phyloP scores from a whole-genome alignment of 148 eudicot genomes.

The Talinum fruticosum region DNA sequence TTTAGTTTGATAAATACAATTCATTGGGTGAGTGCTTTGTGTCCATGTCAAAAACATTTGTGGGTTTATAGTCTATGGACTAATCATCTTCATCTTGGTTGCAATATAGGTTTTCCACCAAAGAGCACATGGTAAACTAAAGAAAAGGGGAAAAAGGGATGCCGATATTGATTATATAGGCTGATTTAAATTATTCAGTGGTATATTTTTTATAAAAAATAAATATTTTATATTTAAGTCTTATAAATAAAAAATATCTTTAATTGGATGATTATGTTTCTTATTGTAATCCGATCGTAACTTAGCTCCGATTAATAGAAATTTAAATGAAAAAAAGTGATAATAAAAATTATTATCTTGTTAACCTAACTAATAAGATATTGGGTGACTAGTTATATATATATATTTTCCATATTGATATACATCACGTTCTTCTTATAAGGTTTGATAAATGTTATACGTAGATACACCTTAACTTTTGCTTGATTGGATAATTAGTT shows the following conservation, averaged over 20 bases:
- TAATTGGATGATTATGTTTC: no score
- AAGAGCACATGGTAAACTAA: neutral
- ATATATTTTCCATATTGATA: neutral
- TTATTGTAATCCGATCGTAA: no score
- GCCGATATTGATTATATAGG: no score
- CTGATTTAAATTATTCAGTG: no score
- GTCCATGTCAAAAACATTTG: slow-evolving; percentile 8
- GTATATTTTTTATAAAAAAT: no score
- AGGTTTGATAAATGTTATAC: neutral
- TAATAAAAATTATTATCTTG: neutral
- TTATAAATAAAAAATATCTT: no score
- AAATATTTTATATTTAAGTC: no score
- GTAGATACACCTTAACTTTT: neutral
- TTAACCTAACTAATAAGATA: no score
- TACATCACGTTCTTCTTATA: neutral
- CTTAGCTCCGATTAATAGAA: no score
- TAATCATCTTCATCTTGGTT: neutral
- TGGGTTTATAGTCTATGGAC: slow-evolving; percentile 8
- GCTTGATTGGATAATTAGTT: neutral
- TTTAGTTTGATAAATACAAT: slow-evolving; percentile 11
- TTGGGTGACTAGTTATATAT: neutral
- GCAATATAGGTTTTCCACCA: neutral
- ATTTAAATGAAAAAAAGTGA: neutral
- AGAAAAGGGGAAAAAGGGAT: no score
- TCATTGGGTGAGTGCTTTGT: slow-evolving; percentile 10